A percentile compares a stretch with the other conserved stretches of the same genome.
These are phyloP conservation scores for Trypanosoma boissoni DNA, from an alignment of 208 protist species.

Conservation along the genomic window DNA sequence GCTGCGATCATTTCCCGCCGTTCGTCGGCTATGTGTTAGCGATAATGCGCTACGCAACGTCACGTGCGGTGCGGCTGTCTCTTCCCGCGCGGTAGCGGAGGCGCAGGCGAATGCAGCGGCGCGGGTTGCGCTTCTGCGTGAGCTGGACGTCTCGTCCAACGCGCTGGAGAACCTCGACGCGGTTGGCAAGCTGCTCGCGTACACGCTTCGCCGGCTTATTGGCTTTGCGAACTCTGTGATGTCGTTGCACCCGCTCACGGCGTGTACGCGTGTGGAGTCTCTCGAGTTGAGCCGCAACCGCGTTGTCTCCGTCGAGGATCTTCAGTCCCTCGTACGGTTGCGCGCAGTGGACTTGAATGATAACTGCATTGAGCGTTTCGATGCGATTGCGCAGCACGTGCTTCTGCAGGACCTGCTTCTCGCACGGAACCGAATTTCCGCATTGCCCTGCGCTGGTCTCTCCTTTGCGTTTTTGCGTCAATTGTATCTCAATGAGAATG, in stretches of 20 bases:
- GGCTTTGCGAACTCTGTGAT: constrained; percentile 45
- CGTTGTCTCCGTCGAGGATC: constrained; percentile 29
- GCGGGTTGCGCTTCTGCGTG: constrained; percentile 24
- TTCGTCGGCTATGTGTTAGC: constrained; percentile 38
- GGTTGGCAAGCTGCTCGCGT: constrained; percentile 35
- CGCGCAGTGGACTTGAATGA: constrained; percentile 62
- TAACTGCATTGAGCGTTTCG: constrained; percentile 38
- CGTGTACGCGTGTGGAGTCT: constrained; percentile 38
- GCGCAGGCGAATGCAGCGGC: constrained; percentile 50
- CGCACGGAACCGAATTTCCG: constrained; percentile 51
- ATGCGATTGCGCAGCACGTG: constrained; percentile 14
- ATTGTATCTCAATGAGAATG: constrained; percentile 72
- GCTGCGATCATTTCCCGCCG: constrained; percentile 40
- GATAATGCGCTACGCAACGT: constrained; percentile 34
- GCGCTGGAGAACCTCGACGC: constrained; percentile 29
- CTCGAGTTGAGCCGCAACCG: constrained; percentile 56
- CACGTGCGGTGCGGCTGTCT: constrained; percentile 8
- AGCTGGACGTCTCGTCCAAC: constrained; percentile 65
- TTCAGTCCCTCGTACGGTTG: constrained; percentile 38
- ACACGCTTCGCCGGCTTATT: constrained; percentile 28
- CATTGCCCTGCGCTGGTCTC: constrained; percentile 19
- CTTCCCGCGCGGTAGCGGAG: constrained; percentile 49
- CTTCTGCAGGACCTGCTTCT: constrained; percentile 60
- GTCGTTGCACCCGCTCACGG: constrained; percentile 38
- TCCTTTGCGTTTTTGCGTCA: constrained; percentile 49